A percentile compares a stretch with the other conserved stretches of the same genome.
Conservation (phyloP, 768 basidiomycete genomes). For the Kwoniella shandongensis region DNA sequence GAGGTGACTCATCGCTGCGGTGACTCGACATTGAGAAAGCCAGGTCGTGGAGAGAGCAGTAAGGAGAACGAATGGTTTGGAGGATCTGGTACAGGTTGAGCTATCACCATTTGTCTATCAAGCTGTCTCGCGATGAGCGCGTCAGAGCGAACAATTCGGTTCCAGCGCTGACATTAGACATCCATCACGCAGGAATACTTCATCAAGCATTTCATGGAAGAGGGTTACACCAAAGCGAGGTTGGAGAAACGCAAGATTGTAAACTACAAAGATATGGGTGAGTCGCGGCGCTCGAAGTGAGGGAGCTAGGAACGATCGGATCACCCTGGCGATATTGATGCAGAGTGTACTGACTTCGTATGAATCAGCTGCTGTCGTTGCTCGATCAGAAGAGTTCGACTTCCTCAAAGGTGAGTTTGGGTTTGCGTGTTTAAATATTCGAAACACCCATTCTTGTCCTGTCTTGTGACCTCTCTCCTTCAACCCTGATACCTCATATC, state of each 20-base stretch:
- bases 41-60: not conserved
- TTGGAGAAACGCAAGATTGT: slow-evolving; percentile 72
- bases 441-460: slow-evolving; percentile 4
- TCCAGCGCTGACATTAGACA: not conserved
- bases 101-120: no score
- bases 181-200: slow-evolving; percentile 69
- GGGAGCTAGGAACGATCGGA: no score
- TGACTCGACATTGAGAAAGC: no score
- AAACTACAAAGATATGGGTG: slow-evolving; percentile 77
- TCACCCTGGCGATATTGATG: no score
- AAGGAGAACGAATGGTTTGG: not conserved
- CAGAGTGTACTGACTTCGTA: not conserved
- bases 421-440: no score
- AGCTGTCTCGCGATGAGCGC: no score
- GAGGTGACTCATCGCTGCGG: no score
- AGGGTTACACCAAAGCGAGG: slow-evolving; percentile 68
- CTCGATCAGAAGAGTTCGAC: slow-evolving; percentile 47
- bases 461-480: not conserved
- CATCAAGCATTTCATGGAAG: slow-evolving; percentile 70
- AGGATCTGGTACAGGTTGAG: no score
- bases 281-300: slow-evolving; percentile 41
- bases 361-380: slow-evolving; percentile 37
- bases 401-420: slow-evolving; percentile 45
- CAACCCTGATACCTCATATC: not conserved
- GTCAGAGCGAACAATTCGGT: no score